phyloP scores from a whole-genome alignment of 768 basidiomycete species.

The Serendipita vermifera region DNA sequence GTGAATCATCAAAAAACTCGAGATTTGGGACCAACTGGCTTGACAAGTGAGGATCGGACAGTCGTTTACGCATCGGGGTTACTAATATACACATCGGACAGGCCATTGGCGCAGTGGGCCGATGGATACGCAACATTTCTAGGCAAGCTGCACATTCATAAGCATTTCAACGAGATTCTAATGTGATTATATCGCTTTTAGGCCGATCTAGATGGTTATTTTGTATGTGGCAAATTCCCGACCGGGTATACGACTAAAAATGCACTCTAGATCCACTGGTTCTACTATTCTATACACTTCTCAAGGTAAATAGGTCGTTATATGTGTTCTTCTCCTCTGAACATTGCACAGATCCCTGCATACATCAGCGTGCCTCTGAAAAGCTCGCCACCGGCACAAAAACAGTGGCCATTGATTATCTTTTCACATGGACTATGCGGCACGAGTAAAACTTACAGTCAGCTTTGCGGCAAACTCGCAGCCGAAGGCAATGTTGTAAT shows the following conservation, averaged over 20 bases:
- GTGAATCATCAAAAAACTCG: constrained; percentile 27
- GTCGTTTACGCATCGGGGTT: neutral
- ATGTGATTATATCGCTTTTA: neutral
- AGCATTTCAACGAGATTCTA: neutral
- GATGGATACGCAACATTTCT: constrained; percentile 40
- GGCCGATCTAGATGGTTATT: constrained; percentile 15
- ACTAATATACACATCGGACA: neutral
- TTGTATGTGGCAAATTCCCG: constrained; percentile 9
- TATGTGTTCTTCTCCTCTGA: neutral
- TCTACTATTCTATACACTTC: constrained; percentile 36
- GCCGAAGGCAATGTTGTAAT: constrained; percentile 70
- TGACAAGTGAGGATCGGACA: constrained; percentile 31
- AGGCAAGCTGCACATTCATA: constrained; percentile 23
- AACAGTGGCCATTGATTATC: constrained; percentile 62
- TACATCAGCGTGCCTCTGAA: constrained; percentile 40
- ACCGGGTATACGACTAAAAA: neutral
- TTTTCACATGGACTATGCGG: constrained; percentile 81
- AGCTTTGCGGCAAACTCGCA: constrained; percentile 59
- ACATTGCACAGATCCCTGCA: constrained; percentile 41
- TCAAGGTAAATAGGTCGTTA: constrained; percentile 29
- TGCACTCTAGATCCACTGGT: constrained; percentile 29
- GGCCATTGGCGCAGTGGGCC: constrained; percentile 31
- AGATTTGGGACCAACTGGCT: constrained; percentile 40
- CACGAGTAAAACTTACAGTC: constrained; percentile 58
- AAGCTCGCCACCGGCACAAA: constrained; percentile 20